phyloP scores from a whole-genome alignment of 2,329 filamentous ascomycete species.

The Xenosphaeropsis pyriputrescens region DNA sequence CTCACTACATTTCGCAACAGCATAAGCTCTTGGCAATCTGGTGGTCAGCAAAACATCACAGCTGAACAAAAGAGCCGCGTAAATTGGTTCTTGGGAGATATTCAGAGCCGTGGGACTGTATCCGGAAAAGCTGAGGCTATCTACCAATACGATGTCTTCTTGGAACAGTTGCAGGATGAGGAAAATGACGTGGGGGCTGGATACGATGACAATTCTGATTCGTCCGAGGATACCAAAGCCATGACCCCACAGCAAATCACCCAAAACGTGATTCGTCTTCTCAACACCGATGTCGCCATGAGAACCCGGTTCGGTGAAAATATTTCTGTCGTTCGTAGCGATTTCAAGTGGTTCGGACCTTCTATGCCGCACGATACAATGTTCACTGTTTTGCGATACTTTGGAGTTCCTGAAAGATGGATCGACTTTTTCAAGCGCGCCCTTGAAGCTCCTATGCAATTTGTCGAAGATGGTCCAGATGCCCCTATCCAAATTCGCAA shows the following conservation, averaged over 20 bases:
- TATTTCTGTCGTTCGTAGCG: conserved; percentile 37
- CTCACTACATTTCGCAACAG: conserved; percentile 14
- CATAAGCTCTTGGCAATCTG: conserved; percentile 6
- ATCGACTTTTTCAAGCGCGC: conserved; percentile 43
- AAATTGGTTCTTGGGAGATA: neutral
- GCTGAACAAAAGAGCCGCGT: conserved; percentile 25
- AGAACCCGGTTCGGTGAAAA: conserved; percentile 29
- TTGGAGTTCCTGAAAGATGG: conserved; percentile 42
- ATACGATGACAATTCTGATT: conserved; percentile 23
- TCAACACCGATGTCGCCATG: conserved; percentile 37
- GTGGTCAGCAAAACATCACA: conserved; percentile 13
- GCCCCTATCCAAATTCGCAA: conserved; percentile 28
- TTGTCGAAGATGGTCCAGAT: conserved; percentile 33
- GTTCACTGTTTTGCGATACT: conserved; percentile 37
- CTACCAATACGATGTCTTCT: conserved; percentile 30
- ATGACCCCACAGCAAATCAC: conserved; percentile 32
- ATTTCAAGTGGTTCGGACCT: conserved; percentile 42
- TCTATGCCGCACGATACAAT: conserved; percentile 45
- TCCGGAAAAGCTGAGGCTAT: conserved; percentile 1
- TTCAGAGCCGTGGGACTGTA: conserved; percentile 15
- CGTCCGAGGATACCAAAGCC: conserved; percentile 12
- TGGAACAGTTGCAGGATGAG: conserved; percentile 33
- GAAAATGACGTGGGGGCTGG: conserved; percentile 21
- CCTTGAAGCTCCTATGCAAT: conserved; percentile 42
- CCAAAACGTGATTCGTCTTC: conserved; percentile 38